A percentile compares a stretch with the other conserved stretches of the same genome.
These are phyloP conservation scores for Pezicula radicicola DNA, from an alignment of 2,329 filamentous ascomycete species.

Conservation along the genomic window DNA sequence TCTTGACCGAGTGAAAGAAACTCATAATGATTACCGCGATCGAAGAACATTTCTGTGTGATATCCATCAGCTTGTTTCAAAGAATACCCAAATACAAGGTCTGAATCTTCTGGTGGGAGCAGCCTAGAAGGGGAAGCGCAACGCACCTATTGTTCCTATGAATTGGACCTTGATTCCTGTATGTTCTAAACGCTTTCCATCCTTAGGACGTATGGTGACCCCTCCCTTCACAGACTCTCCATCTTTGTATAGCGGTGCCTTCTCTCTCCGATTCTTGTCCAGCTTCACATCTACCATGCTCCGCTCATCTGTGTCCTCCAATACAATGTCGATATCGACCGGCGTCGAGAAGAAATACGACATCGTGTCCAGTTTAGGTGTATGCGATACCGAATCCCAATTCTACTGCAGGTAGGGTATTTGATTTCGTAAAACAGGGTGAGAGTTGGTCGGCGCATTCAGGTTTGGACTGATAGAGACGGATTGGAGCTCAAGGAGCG, in stretches of 20 bases:
- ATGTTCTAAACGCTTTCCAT: constrained; percentile 96
- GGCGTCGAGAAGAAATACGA: constrained; percentile 98
- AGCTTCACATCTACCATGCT: constrained; percentile 97
- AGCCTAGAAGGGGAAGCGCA: constrained; percentile 1
- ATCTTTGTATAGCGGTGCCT: constrained; percentile 95
- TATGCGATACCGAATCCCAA: neutral
- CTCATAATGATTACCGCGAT: constrained; percentile 98
- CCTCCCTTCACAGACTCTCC: constrained; percentile 97
- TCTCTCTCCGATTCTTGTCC: constrained; percentile 95
- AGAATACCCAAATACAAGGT: neutral
- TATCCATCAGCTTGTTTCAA: constrained; percentile 6
- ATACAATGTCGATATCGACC: constrained; percentile 97
- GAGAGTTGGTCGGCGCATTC: neutral
- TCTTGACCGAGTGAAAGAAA: constrained; percentile 97
- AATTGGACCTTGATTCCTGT: constrained; percentile 99
- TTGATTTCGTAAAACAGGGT: neutral
- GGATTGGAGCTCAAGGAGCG: neutral
- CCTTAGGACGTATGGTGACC: constrained; percentile 93
- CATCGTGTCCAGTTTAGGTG: constrained; percentile 48
- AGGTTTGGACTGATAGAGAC: neutral
- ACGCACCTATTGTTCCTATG: constrained; percentile 90
- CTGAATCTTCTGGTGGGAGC: neutral
- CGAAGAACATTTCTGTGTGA: constrained; percentile 95
- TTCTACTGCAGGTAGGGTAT: neutral
- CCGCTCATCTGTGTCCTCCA: constrained; percentile 91